Percentiles rank a stretch among this genome's conserved stretches.
Evolutionary conservation across 371 early-diverging fungal species (phyloP).

Genomic region (Basidiobolus meristosporus): DNA sequence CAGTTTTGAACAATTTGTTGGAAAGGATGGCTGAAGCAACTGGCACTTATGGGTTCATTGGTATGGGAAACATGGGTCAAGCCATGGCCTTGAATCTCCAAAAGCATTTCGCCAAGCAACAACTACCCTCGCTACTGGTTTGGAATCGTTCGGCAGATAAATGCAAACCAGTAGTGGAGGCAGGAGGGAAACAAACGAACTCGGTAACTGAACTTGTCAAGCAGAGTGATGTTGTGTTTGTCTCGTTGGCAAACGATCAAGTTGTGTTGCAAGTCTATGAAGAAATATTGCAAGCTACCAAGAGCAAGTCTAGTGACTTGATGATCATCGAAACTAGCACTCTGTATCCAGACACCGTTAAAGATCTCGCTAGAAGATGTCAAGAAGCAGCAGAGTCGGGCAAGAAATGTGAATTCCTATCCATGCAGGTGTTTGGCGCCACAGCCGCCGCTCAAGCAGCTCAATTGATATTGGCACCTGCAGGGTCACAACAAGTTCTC

Average conservation of each 20-base stretch:
- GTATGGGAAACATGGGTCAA: constrained; percentile 4
- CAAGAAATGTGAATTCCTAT: background rate
- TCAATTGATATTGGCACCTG: constrained; percentile 18
- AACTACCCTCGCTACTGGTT: constrained; percentile 6
- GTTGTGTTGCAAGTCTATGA: constrained; percentile 11
- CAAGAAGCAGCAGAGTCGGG: constrained; percentile 1
- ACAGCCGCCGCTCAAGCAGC: constrained; percentile 15
- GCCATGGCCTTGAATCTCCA: constrained; percentile 12
- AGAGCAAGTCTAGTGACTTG: constrained; percentile 5
- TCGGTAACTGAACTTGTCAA: constrained; percentile 9
- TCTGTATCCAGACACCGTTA: constrained; percentile 7
- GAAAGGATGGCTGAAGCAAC: background rate
- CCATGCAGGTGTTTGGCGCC: constrained; percentile 2
- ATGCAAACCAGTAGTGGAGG: constrained; percentile 5
- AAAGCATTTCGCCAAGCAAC: constrained; percentile 6
- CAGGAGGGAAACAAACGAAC: constrained; percentile 8
- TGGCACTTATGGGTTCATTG: constrained; percentile 2
- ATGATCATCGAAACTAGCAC: constrained; percentile 14
- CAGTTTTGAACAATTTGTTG: background rate
- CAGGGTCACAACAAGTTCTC: constrained; percentile 10
- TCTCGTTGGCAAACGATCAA: constrained; percentile 10
- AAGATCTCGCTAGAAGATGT: background rate
- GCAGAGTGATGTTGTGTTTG: constrained; percentile 12
- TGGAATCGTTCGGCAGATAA: constrained; percentile 11
- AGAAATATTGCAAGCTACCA: constrained; percentile 5